Conservation (phyloP, 371 early-diverging fungal genomes). For the Mortierella sp. region DNA sequence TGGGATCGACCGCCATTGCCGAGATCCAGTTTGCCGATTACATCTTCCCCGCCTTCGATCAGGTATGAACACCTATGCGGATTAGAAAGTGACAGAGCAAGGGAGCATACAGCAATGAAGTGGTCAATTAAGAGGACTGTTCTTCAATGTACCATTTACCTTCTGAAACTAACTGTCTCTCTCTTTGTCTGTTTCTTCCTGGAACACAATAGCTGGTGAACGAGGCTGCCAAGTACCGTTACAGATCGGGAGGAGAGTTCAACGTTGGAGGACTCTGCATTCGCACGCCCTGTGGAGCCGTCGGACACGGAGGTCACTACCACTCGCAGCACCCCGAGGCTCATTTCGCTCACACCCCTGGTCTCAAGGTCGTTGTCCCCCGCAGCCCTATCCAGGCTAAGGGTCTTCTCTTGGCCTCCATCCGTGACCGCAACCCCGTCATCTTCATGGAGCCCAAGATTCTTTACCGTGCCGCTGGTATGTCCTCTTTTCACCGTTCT, state of each 20-base stretch:
- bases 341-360: constrained; percentile 96
- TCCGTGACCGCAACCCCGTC: constrained; percentile 96
- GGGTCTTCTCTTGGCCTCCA: constrained; percentile 93
- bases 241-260: constrained; percentile 95
- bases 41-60: constrained; percentile 98
- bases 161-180: neutral
- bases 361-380: constrained; percentile 95
- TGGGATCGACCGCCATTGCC: constrained; percentile 97
- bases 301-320: constrained; percentile 98
- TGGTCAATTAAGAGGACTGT: neutral
- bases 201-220: constrained; percentile 82
- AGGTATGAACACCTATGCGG: constrained; percentile 62
- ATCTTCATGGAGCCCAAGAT: constrained; percentile 98
- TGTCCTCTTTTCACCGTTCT: neutral
- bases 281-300: constrained; percentile 95
- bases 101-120: neutral
- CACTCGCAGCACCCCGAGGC: constrained; percentile 98
- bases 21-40: constrained; percentile 99
- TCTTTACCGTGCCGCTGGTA: constrained; percentile 94
- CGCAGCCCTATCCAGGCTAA: constrained; percentile 97
- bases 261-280: constrained; percentile 94
- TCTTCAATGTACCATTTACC: neutral
- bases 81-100: neutral
- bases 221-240: constrained; percentile 98
- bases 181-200: too few species aligned